phyloP scores from a whole-genome alignment of 306 rosid species.

The Prunus salicina region DNA sequence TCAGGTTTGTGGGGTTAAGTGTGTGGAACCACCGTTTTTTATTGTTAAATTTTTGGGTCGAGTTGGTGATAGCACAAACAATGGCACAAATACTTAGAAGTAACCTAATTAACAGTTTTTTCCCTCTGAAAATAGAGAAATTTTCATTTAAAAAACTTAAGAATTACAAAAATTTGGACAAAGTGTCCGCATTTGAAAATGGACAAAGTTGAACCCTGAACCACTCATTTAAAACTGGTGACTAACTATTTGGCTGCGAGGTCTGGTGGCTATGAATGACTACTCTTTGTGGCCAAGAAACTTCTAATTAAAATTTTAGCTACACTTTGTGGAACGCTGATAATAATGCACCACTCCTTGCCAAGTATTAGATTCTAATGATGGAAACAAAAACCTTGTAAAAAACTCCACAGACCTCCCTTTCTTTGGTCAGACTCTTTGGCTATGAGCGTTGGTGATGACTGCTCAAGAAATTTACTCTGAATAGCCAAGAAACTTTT shows the following conservation, averaged over 20 bases:
- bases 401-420: not conserved
- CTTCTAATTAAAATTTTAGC: not conserved
- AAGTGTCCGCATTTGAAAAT: no score
- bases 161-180: not conserved
- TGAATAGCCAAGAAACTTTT: not conserved
- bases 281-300: not conserved
- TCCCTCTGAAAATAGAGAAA: not conserved
- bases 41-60: not conserved
- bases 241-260: not conserved
- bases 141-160: no score
- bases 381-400: not conserved
- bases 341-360: not conserved
- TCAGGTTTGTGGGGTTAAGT: conserved; percentile 60
- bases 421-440: not conserved
- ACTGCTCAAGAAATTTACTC: not conserved
- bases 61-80: not conserved
- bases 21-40: conserved; percentile 1
- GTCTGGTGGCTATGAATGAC: not conserved
- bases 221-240: not conserved
- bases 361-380: not conserved
- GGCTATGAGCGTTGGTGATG: not conserved
- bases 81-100: not conserved
- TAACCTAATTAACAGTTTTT: not conserved
- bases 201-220: not conserved
- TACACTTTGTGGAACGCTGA: not conserved